Evolutionary conservation across 164 flowering plant genomes (phyloP), one percentile per base, ranked within the genome.

Genomic region (Vitis labrusca): DNA sequence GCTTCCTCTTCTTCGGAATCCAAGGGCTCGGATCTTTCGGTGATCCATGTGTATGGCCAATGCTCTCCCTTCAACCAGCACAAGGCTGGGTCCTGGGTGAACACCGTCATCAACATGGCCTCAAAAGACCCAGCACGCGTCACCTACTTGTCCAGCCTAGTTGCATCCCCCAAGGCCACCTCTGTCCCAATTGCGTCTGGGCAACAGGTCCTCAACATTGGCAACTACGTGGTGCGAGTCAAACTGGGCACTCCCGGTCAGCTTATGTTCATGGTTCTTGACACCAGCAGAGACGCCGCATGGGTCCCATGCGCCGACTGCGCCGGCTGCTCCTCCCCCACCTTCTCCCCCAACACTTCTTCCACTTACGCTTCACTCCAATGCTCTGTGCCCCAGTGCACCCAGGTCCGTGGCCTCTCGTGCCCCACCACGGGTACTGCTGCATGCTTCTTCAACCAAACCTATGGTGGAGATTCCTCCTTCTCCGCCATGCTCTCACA

Each of bases 201-300:
- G 19, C 91, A 83, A 47, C 88, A 86, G 32, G 73, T 82, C n/a
- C 60, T 91, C 17, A 83, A 85, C 80, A 68, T 77, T 0, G 96
- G 87, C 30, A 93, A 86, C 80, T 95, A 90, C 62, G 85, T 91
- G 11, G 88, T 89, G 69, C 87, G 91, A 48, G 87, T 72, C 76
- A 86, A 84, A 62, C 55, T 95, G 19, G 99, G 99, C 9, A 85
- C 91, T 3, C 99, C 99, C 57, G 89, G 89, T 10, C 97, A 93
- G 66, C 79, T 82, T 77, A 82, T 93, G 92, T 86, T 80, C 84
- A 91, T 93, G 97, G 98, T 90, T 52, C 57, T 93, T 5, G 99
- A 93, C 82, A 95, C 94, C 10, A 88, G 97, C 81, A 83, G 66
- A 29, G 98, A 95, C 71, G 74, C 64, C 3, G 88, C 93, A 0